Evolutionary conservation across 129 eudicot genomes (phyloP), one percentile per base, ranked within the genome.

Genomic region (Tanacetum coccineum): DNA sequence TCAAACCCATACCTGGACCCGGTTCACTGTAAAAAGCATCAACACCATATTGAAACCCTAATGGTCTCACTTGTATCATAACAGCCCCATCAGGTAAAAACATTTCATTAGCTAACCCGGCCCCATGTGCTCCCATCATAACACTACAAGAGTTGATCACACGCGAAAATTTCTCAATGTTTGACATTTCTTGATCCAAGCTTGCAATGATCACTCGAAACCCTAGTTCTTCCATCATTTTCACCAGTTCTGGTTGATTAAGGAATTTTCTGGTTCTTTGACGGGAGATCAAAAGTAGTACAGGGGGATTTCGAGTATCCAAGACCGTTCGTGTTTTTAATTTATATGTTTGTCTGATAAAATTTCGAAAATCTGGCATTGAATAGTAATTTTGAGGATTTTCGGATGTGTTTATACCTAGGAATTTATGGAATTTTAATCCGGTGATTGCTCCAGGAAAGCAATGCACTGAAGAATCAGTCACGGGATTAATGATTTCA

Each of bases 41-140:
- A 0, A 81, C 59, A 0, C 84, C 74, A 85, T 85, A 87, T 14
- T 85, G 83, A 1, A 85, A 73, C 40, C 90, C 94, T 8, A 85
- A 17, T 28, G 86, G 84, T 59, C 81, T 85, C 50, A 84, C 82
- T 59, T 88, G 96, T 36, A 84, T 71, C 76, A 81, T 66, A 46
- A 81, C 87, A 1, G 77, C 86, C 9, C 91, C 89, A n/a, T 58
- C 62, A 0, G 84, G 91, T 64, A 88, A 59, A 68, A 85, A 88
- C 11, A 88, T 2, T 20, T 75, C 81, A 52, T 88, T 71, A 0
- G 89, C 83, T 17, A 88, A 59, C 50, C 96, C 91, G 11, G 96
- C 96, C 3, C 91, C 91, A 68, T 88, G 96, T 4, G 78, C 84
- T 55, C 96, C 89, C 3, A 87, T 79, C 76, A 88, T 48, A 4